These are phyloP conservation scores for Dalbergia oliveri DNA, from an alignment of 306 rosid species.

Conservation along the genomic window DNA sequence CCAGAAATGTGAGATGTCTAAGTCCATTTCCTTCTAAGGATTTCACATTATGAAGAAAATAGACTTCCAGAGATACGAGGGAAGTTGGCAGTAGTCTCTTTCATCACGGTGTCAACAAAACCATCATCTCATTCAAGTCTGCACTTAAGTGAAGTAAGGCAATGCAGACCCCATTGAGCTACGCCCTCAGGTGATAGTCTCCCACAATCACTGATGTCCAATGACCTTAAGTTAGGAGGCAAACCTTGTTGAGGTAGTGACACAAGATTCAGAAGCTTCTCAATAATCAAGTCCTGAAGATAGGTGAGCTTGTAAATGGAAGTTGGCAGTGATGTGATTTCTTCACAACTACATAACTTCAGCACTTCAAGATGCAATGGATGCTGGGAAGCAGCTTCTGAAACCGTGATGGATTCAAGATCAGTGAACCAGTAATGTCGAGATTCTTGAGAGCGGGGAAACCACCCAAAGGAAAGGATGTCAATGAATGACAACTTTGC, in stretches of 20 bases:
- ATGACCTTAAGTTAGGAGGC: not conserved
- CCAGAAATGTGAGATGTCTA: not conserved
- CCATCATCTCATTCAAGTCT: not conserved
- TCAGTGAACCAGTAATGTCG: too few species aligned
- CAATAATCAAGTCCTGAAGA: not conserved
- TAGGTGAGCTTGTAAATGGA: not conserved
- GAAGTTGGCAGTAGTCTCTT: not conserved
- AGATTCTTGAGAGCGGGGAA: too few species aligned
- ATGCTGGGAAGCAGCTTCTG: too few species aligned
- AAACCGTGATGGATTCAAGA: too few species aligned
- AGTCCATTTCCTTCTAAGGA: not conserved
- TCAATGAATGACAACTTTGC: not conserved
- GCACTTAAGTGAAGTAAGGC: not conserved
- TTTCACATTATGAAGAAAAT: not conserved
- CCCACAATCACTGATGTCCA: accelerated
- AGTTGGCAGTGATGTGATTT: not conserved
- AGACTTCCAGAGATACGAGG: conserved; percentile 1
- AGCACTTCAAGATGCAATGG: too few species aligned
- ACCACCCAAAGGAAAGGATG: too few species aligned
- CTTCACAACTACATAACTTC: too few species aligned
- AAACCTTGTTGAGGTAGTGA: not conserved
- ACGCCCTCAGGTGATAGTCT: not conserved
- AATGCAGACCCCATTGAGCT: conserved; percentile 4
- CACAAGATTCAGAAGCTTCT: not conserved
- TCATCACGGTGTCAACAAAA: conserved; percentile 7